phyloP scores from a whole-genome alignment of 257 asterid genomes.

The Verbena officinalis region DNA sequence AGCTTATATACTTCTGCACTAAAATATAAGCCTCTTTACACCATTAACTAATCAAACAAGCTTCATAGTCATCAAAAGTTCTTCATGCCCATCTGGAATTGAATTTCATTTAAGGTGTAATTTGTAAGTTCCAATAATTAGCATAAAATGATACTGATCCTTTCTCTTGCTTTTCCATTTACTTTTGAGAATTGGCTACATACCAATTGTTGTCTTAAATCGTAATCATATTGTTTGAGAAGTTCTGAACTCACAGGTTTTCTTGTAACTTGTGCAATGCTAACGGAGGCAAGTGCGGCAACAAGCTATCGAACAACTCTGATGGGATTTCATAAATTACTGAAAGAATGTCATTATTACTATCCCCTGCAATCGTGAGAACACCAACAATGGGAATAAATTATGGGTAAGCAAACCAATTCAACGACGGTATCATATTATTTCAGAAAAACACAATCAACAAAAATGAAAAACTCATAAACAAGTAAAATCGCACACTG shows the following conservation, averaged over 20 bases:
- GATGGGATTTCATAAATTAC: constrained; percentile 62
- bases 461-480: neutral
- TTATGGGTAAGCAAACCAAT: constrained; percentile 7
- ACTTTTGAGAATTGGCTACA: neutral
- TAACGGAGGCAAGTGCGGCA: constrained; percentile 69
- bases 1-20: constrained; percentile 20
- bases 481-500: neutral
- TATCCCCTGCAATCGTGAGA: constrained; percentile 42
- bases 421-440: neutral
- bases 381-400: neutral
- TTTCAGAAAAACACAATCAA: too few species aligned
- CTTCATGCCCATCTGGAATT: neutral
- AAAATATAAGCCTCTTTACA: constrained; percentile 14
- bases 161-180: neutral
- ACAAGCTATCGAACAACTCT: constrained; percentile 59
- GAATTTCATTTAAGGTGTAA: too few species aligned
- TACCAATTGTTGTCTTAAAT: neutral
- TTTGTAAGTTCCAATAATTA: neutral
- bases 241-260: constrained; percentile 48
- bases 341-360: constrained; percentile 37
- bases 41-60: constrained; percentile 15
- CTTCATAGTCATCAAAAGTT: neutral
- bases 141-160: neutral
- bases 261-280: constrained; percentile 66
- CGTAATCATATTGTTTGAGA: neutral